Base-by-base conservation (phyloP, 1,139 yeast genomes). In the Geotrichum citri-aurantii region DNA sequence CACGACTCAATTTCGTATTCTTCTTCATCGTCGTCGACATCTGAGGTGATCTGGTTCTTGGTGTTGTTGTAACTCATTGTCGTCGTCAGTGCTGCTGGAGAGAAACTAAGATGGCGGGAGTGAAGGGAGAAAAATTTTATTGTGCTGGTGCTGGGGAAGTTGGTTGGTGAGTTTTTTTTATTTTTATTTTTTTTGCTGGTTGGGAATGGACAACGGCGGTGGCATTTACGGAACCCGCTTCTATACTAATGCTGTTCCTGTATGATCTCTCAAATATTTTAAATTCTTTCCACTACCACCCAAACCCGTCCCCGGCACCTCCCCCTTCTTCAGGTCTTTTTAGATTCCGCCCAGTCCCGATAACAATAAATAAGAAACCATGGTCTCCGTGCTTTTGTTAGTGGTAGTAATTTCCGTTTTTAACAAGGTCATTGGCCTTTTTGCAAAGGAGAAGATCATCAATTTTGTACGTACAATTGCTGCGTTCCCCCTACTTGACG, bases 1-100 rank as follows among this genome's bases (percentile, higher is more conserved):
- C 99, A 93, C 50, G 95, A 86, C 65, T 86, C 59, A 24, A 55
- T 37, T 12, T 53, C 59, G 24, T 17, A 44, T n/a, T 53, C 54
- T 46, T 48, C 56, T 23, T 40, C 52, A 19, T 57, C 58, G 26
- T 56, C 59, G 26, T 29, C 57, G 31, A 42, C 57, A 12, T 54
- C 57, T 11, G 42, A 37, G 42, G 42, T 37, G 42, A 37, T 37
- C 42, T 37, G 42, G 42, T 37, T 37, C 42, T 37, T 37, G 12
- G 37, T 31, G 17, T 37, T 37, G 42, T n/a, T 37, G 42, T 37
- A 37, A 17, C 42, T 37, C 42, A 37, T 37, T 11, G 42, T 37
- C 42, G 42, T n/a, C 17, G 17, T 37, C 42, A 14, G 40, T 31
- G 42, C 42, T 37, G 42, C 19, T 37, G n/a, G 42, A n/a, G n/a